Base-by-base conservation (phyloP, 768 basidiomycete species). In the Mycena rebaudengoi region DNA sequence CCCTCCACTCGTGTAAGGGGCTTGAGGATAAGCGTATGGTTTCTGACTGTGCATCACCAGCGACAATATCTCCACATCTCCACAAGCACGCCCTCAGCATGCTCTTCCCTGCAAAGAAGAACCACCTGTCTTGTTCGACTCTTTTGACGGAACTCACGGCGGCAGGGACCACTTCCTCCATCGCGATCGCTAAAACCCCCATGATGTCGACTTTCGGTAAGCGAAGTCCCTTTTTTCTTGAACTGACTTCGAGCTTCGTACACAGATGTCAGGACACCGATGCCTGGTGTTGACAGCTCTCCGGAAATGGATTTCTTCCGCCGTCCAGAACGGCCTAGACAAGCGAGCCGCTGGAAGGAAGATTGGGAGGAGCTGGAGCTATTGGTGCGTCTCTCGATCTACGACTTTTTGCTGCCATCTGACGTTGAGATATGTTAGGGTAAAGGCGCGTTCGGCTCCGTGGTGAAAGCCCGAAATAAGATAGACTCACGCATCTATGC, bases 331-430 rank as follows among this genome's bases (percentile, higher is more conserved):
- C 73, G 75, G 25, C 73, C 83, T 26, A 81, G 85, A 29, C 86
- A 88, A 16, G 74, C 84, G 3, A 96, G 94, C 69, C 79, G 96
- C 61, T 98, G 95, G 88, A 92, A 93, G 70, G 91, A 94, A 55
- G 96, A 98, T 69, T 98, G 94, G 89, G 94, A 96, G 71, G 95
- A 97, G 73, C 78, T 98, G 10, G 96, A 97, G 72, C 80, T 95
- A 30, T 71, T 97, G 70, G 94, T 90, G 70, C 33, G 83, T 70
- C 20, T 35, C 23, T 32, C 10, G 43, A 18, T 16, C 13, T 5
- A 5, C 54, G 39, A 21, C 50, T 61, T 26, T 51, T 33, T 53
- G 28, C 45, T n/a, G n/a, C n/a, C n/a, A n/a, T n/a, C 37, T 51
- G 28, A 5, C 21, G 23, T 25, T 54, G 44, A 54, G 14, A 55